These are phyloP conservation scores for Ochetophila trinervis DNA, from an alignment of 306 rosid species.

Conservation along the genomic window DNA sequence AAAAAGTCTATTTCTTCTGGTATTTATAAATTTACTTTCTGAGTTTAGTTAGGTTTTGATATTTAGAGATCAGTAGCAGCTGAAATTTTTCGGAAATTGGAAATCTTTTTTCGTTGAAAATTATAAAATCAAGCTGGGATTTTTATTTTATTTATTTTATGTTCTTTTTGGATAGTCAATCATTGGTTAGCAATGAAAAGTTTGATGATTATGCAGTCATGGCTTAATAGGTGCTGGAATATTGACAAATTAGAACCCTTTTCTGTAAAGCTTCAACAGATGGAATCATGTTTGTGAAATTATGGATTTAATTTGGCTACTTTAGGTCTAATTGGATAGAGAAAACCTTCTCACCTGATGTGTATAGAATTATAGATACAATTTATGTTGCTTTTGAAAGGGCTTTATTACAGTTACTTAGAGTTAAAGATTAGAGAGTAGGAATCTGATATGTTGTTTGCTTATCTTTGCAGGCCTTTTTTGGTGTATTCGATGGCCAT, in stretches of 20 bases:
- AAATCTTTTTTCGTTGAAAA: neutral
- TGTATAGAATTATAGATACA: too few species aligned
- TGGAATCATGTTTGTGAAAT: too few species aligned
- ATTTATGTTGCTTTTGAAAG: neutral
- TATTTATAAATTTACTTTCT: neutral
- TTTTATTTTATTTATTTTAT: too few species aligned
- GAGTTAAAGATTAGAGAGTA: constrained; percentile 1
- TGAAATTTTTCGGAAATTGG: constrained; percentile 24
- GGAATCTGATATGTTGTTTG: constrained; percentile 22
- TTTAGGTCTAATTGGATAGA: too few species aligned
- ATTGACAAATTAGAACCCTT: neutral
- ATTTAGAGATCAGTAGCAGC: neutral
- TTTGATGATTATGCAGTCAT: neutral
- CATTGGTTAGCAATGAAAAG: neutral
- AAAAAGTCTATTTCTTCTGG: neutral
- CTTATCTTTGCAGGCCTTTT: constrained; percentile 65
- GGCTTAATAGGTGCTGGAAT: neutral
- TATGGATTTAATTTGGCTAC: too few species aligned
- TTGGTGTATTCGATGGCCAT: constrained; percentile 92
- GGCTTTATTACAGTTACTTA: neutral
- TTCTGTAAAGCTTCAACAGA: neutral
- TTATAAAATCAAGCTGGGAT: neutral
- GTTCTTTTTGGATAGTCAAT: too few species aligned
- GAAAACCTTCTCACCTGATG: too few species aligned
- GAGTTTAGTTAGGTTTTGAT: neutral